These are phyloP conservation scores for Marsdenia floribunda DNA, from an alignment of 257 asterid genomes.

Conservation along the genomic window DNA sequence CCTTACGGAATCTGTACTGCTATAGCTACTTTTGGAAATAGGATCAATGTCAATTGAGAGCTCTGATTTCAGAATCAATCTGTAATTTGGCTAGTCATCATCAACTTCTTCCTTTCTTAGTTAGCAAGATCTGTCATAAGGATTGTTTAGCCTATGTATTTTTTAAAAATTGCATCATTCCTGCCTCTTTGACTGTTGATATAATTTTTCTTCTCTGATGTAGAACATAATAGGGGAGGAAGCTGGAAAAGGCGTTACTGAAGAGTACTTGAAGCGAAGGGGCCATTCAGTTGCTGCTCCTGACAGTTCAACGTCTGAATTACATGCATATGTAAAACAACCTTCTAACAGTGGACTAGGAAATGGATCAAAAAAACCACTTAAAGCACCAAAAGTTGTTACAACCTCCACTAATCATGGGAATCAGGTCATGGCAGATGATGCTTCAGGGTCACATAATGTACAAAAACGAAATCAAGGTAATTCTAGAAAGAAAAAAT, in stretches of 20 bases:
- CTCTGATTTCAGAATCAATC: not conserved
- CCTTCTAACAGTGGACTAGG: constrained; percentile 43
- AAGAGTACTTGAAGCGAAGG: constrained; percentile 74
- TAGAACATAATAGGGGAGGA: constrained; percentile 91
- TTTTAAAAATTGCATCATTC: not conserved
- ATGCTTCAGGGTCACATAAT: constrained; percentile 33
- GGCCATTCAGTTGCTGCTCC: constrained; percentile 46
- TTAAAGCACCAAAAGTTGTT: constrained; percentile 51
- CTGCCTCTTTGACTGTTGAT: not conserved
- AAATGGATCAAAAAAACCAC: constrained; percentile 42
- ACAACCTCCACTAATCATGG: constrained; percentile 34
- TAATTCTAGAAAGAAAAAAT: constrained; percentile 68
- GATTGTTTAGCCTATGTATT: not conserved
- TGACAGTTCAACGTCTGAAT: constrained; percentile 41
- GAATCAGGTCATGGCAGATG: constrained; percentile 33
- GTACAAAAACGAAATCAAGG: constrained; percentile 31
- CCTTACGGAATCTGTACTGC: not conserved
- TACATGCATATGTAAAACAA: constrained; percentile 80
- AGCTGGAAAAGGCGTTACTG: constrained; percentile 58
- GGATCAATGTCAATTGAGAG: not conserved
- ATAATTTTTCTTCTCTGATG: constrained; percentile 9
- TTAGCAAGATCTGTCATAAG: not conserved
- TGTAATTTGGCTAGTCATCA: not conserved
- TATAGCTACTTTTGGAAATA: no score
- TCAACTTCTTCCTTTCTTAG: not conserved